These are phyloP conservation scores for Colletotrichum costaricense DNA, from an alignment of 2,329 filamentous ascomycete species.

Conservation along the genomic window DNA sequence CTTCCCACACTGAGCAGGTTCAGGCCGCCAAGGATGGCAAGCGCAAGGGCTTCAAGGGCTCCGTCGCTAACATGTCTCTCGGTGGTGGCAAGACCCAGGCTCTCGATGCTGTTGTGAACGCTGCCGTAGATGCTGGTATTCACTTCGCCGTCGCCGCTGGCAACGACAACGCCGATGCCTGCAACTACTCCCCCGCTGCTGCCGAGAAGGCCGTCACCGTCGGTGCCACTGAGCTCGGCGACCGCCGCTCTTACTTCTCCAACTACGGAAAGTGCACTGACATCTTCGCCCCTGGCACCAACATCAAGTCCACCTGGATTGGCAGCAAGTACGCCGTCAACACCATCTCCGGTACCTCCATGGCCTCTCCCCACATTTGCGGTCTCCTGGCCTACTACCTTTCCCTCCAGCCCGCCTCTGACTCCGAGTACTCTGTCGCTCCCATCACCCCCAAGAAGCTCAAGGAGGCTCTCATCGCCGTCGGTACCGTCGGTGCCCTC, in stretches of 20 bases:
- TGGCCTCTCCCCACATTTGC: constrained; percentile 97
- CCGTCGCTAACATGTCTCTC: constrained; percentile 98
- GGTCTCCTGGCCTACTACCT: constrained; percentile 98
- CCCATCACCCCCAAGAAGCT: constrained; percentile 93
- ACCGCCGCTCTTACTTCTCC: constrained; percentile 99
- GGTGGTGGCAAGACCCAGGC: constrained; percentile 96
- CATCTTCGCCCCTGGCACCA: constrained; percentile 97
- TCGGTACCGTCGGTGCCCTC: constrained; percentile 83
- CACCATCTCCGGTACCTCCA: constrained; percentile 99
- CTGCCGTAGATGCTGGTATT: constrained; percentile 89
- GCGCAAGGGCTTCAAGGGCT: constrained; percentile 98
- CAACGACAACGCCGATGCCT: constrained; percentile 98
- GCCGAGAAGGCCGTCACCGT: constrained; percentile 94
- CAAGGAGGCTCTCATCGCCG: constrained; percentile 86
- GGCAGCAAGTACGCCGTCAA: constrained; percentile 96
- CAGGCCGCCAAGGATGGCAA: constrained; percentile 86
- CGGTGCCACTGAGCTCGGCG: constrained; percentile 90
- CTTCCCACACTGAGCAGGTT: constrained; percentile 80
- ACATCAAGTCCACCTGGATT: constrained; percentile 98
- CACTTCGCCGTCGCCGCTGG: constrained; percentile 99
- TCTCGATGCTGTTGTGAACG: constrained; percentile 93
- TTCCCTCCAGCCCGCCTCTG: constrained; percentile 89
- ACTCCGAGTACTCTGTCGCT: constrained; percentile 92
- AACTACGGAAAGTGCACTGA: constrained; percentile 99
- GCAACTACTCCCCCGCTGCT: constrained; percentile 98